These are phyloP conservation scores for Neofusicoccum sp. DNA, from an alignment of 2,329 filamentous ascomycete genomes.

Conservation along the genomic window DNA sequence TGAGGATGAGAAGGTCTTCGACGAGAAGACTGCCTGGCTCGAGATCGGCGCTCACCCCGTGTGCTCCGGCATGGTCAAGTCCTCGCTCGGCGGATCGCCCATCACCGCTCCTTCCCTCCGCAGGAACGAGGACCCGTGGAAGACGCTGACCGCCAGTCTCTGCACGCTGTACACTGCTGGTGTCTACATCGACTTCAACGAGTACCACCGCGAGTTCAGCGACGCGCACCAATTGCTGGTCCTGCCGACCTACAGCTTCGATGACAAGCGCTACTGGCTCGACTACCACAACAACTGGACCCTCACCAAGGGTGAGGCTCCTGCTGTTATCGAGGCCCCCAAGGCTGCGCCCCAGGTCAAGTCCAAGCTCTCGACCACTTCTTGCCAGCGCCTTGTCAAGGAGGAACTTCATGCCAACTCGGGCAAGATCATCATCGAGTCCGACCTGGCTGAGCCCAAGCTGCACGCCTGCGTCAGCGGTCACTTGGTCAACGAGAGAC, in stretches of 20 bases:
- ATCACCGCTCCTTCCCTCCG: constrained; percentile 63
- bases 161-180: constrained; percentile 64
- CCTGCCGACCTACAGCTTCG: constrained; percentile 69
- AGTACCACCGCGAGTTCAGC: constrained; percentile 67
- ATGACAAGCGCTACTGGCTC: constrained; percentile 73
- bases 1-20: constrained; percentile 60
- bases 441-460: constrained; percentile 66
- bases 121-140: constrained; percentile 65
- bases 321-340: constrained; percentile 39
- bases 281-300: constrained; percentile 73
- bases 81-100: constrained; percentile 58
- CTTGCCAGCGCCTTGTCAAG: constrained; percentile 65
- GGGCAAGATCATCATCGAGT: constrained; percentile 64
- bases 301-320: constrained; percentile 67
- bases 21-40: constrained; percentile 69
- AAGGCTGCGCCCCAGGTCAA: constrained; percentile 47
- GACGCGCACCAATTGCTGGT: constrained; percentile 60
- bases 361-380: constrained; percentile 64
- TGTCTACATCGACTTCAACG: constrained; percentile 68
- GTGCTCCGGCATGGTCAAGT: constrained; percentile 68
- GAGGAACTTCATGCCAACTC: constrained; percentile 65
- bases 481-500: constrained; percentile 68
- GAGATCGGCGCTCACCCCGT: constrained; percentile 77
- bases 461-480: constrained; percentile 64
- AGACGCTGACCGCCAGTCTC: constrained; percentile 62